Evolutionary conservation across 1,284 basidiomycete genomes (phyloP).

Genomic region (Ganoderma leucocontextum): DNA sequence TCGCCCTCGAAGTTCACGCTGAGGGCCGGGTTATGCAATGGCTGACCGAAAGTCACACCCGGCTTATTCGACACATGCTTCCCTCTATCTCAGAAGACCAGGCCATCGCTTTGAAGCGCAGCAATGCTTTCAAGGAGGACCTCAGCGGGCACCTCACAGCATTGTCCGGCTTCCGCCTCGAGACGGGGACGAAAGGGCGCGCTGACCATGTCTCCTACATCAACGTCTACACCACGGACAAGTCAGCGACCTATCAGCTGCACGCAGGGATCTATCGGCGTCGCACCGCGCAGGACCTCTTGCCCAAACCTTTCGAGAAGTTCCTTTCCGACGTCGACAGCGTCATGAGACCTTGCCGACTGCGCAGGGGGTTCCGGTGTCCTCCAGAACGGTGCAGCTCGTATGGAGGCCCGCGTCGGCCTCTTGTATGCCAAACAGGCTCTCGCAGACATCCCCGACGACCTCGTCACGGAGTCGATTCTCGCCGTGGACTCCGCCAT

Average conservation of each 20-base stretch:
- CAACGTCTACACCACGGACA: slow-evolving; percentile 11
- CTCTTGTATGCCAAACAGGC: background rate
- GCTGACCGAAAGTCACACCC: background rate
- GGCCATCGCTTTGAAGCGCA: too few species aligned
- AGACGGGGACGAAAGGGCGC: too few species aligned
- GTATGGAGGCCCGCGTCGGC: background rate
- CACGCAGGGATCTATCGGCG: background rate
- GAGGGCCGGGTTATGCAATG: background rate
- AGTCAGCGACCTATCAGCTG: background rate
- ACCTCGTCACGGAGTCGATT: background rate
- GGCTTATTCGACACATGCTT: too few species aligned
- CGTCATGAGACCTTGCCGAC: background rate
- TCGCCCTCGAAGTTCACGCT: background rate
- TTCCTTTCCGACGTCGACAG: background rate
- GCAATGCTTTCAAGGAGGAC: too few species aligned
- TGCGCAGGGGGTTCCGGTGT: background rate
- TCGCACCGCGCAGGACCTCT: background rate
- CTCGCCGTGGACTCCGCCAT: background rate
- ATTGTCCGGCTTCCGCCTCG: too few species aligned
- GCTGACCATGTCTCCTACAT: background rate
- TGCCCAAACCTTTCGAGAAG: background rate
- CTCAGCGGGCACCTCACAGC: too few species aligned
- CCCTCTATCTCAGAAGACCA: too few species aligned
- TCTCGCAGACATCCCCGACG: background rate
- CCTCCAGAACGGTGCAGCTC: background rate